These are phyloP conservation scores for Pisolithus orientalis DNA, from an alignment of 768 basidiomycete genomes.

Conservation along the genomic window DNA sequence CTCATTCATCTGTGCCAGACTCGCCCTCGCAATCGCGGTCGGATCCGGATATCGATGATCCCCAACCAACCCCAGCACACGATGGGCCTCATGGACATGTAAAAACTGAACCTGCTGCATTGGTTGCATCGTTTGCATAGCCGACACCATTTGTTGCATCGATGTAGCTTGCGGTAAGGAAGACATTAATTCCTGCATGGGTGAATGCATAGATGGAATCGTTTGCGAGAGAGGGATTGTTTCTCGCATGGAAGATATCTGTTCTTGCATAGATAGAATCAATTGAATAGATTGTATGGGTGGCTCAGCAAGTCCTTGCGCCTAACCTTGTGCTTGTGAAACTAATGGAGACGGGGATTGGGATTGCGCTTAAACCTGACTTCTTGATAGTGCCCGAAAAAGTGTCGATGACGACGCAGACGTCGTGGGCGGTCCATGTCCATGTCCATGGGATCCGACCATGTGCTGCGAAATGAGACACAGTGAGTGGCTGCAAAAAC, in stretches of 20 bases:
- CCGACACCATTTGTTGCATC: background rate
- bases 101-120: slow-evolving; percentile 36
- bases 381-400: slow-evolving; percentile 18
- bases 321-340: background rate
- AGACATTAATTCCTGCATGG: background rate
- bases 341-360: background rate
- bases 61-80: slow-evolving; percentile 34
- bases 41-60: slow-evolving; percentile 36
- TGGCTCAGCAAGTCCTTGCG: background rate
- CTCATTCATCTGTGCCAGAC: slow-evolving; percentile 74
- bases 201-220: background rate
- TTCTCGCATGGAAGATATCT: no score
- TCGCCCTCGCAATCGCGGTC: slow-evolving; percentile 56
- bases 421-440: slow-evolving; percentile 7
- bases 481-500: slow-evolving; percentile 17
- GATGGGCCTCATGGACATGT: slow-evolving; percentile 50
- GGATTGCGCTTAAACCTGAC: slow-evolving; percentile 1
- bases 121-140: background rate
- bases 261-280: background rate
- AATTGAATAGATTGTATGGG: slow-evolving; percentile 1
- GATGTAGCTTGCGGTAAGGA: background rate
- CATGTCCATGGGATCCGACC: no score
- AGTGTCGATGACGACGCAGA: slow-evolving; percentile 18
- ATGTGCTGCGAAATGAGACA: slow-evolving; percentile 9
- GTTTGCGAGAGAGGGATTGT: no score